These are phyloP conservation scores for Erysimum cheiranthoides DNA, from an alignment of 345 rosid genomes.

Conservation along the genomic window DNA sequence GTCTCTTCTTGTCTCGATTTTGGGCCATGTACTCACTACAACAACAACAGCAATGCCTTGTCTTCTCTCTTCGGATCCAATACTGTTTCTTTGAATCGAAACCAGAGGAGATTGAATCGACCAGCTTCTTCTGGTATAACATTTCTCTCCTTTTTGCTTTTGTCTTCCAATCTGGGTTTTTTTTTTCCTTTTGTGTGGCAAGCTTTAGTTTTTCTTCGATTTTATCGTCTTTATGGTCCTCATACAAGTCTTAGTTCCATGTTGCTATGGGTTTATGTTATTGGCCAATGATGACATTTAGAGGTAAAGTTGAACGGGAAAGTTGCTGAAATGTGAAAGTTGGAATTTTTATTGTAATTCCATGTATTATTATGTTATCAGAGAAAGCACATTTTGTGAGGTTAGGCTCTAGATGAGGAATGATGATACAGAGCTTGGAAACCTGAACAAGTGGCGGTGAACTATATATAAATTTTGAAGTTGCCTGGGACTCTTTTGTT, in stretches of 20 bases:
- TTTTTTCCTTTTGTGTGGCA: background rate
- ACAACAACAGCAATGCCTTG: conserved; percentile 53
- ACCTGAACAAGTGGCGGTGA: background rate
- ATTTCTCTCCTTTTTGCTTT: conserved; percentile 7
- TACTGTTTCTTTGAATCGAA: conserved; percentile 46
- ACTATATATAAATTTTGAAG: background rate
- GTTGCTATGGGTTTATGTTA: conserved; percentile 11
- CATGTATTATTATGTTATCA: conserved; percentile 3
- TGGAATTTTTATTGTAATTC: conserved; percentile 2
- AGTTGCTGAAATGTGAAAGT: conserved; percentile 29
- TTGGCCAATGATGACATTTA: conserved; percentile 17
- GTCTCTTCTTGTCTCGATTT: conserved; percentile 68
- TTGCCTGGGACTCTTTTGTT: background rate
- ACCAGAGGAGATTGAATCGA: conserved; percentile 53
- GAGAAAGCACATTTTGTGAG: conserved; percentile 8
- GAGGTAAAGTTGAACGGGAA: conserved; percentile 1
- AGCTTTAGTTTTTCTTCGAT: conserved; percentile 6
- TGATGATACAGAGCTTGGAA: conserved; percentile 19
- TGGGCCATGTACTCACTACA: conserved; percentile 68
- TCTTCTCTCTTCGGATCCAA: conserved; percentile 61
- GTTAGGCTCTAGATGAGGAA: background rate
- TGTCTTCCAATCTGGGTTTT: background rate
- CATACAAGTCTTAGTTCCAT: background rate
- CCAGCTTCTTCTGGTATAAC: conserved; percentile 50
- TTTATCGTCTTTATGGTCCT: background rate